Evolutionary conservation across 495 filamentous ascomycete genomes (phyloP), one percentile per base, ranked within the genome.

Genomic region (Xylaria bambusicola): DNA sequence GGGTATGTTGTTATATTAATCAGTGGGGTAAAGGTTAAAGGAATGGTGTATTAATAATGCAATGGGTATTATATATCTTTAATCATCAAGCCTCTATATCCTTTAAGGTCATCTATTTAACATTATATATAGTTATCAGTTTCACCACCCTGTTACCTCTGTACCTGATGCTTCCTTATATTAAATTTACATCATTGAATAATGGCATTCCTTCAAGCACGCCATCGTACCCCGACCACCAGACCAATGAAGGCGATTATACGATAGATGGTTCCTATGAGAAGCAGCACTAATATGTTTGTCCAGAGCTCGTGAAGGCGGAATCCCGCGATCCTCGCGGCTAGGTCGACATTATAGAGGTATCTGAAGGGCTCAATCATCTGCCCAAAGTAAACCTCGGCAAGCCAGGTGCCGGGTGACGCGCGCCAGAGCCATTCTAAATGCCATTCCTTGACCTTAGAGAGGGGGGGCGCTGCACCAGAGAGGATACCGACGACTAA

Each of bases 351-450:
- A 41, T 78, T 49, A 64, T 79, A 78, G 40, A 83, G 61, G 65
- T 82, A 81, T 1, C 52, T 63, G 36, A 81, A 70, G 1, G 80
- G 80, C 41, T 58, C 58, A 15, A 81, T 62, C 53, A 82, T 73
- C 62, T 78, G 68, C 1, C 72, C 74, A 52, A 83, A 79, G 62
- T 84, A 84, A 8, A 77, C 70, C 65, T 86, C 82, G 2, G 80
- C 73, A n/a, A 84, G 71, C 83, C 82, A 86, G 10, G 79, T 79
- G 10, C 75, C 82, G 1, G 83, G 82, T 18, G 72, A 76, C 5
- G 65, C 41, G 12, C 80, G 70, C 82, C 82, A 86, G 24, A 84
- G 65, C 82, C 80, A 85, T 40, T 71, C 75, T 36, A 86, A 38
- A 47, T 82, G 73, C 84, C 83, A 86, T 0, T 51, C 61, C 31